Conservation (phyloP, 176 grass and related monocot species). For the Neostapfia colusana region DNA sequence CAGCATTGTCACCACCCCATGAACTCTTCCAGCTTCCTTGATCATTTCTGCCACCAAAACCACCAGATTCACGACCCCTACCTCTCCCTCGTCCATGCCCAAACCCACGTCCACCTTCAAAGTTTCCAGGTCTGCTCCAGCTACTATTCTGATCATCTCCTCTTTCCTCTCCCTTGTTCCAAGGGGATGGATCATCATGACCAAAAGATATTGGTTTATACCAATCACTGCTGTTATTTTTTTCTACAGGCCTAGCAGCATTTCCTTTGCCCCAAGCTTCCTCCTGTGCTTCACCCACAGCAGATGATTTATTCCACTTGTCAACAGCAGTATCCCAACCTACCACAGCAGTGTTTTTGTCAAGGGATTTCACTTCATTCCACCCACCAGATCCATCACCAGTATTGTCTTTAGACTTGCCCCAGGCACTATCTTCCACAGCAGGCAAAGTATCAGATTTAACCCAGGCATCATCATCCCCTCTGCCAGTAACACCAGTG, state of each 20-base stretch:
- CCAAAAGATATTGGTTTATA: background rate
- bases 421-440: conserved; percentile 46
- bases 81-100: conserved; percentile 33
- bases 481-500: conserved; percentile 25
- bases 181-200: background rate
- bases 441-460: conserved; percentile 42
- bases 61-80: conserved; percentile 40
- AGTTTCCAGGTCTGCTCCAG: conserved; percentile 47
- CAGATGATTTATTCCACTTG: conserved; percentile 38
- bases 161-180: conserved; percentile 30
- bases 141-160: conserved; percentile 42
- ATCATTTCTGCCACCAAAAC: conserved; percentile 34
- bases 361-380: conserved; percentile 36
- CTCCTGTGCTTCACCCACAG: background rate
- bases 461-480: conserved; percentile 34
- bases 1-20: conserved; percentile 36
- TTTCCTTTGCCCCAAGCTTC: conserved; percentile 49
- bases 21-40: conserved; percentile 46
- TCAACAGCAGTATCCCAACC: conserved; percentile 45
- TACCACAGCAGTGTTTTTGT: background rate
- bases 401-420: conserved; percentile 44
- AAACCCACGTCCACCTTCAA: conserved; percentile 30
- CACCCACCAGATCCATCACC: conserved; percentile 27
- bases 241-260: background rate
- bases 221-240: background rate